These are phyloP conservation scores for Metarhizium album DNA, from an alignment of 2,329 filamentous ascomycete genomes.

Conservation along the genomic window DNA sequence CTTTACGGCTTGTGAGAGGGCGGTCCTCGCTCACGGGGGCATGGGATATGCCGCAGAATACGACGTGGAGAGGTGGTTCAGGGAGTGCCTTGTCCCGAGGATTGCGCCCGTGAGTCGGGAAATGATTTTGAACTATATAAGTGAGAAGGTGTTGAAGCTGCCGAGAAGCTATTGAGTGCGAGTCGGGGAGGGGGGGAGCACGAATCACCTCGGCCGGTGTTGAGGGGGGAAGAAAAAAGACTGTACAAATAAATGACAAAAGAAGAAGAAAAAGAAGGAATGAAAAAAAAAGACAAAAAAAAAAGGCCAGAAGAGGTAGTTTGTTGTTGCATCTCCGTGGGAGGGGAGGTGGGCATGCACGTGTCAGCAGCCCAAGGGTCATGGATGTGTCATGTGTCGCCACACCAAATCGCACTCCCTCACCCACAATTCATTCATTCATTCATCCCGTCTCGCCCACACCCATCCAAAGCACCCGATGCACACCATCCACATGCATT, in stretches of 20 bases:
- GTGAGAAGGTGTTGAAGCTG: slow-evolving; percentile 55
- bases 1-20: slow-evolving; percentile 50
- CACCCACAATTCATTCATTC: not conserved
- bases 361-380: too few relatives aligned
- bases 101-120: slow-evolving; percentile 57
- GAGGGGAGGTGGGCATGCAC: too few relatives aligned
- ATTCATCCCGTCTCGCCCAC: not conserved
- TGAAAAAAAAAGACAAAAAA: too few relatives aligned
- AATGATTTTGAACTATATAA: slow-evolving; percentile 68
- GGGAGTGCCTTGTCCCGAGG: slow-evolving; percentile 54
- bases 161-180: slow-evolving; percentile 51
- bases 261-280: not conserved
- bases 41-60: slow-evolving; percentile 58
- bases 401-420: not conserved
- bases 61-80: slow-evolving; percentile 53
- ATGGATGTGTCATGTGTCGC: too few relatives aligned
- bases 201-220: too few relatives aligned
- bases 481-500: not conserved
- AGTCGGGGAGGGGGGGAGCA: not conserved
- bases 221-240: not conserved
- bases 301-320: too few relatives aligned
- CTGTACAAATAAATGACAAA: not conserved
- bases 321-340: too few relatives aligned
- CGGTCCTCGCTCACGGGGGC: slow-evolving; percentile 47
- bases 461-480: not conserved